These are phyloP conservation scores for Ustilaginoidea virens DNA, from an alignment of 2,329 filamentous ascomycete species.

Conservation along the genomic window DNA sequence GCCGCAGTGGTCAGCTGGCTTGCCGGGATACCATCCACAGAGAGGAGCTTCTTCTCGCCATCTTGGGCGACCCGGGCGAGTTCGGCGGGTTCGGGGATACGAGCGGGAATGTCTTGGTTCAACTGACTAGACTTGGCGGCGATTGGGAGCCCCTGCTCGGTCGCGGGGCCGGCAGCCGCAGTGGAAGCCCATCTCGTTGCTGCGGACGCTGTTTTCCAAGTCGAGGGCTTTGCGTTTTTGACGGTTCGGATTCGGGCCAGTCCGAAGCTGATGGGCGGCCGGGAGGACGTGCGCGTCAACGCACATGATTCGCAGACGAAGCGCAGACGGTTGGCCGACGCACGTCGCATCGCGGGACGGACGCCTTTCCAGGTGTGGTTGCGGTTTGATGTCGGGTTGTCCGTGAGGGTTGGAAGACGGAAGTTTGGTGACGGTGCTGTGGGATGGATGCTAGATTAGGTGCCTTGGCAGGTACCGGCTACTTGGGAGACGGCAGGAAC, in stretches of 20 bases:
- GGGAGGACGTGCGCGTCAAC: constrained; percentile 14
- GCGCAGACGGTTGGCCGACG: constrained; percentile 15
- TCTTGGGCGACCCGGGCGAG: constrained; percentile 26
- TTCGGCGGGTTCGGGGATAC: constrained; percentile 22
- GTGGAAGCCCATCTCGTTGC: constrained; percentile 13
- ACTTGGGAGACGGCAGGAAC: too few species aligned
- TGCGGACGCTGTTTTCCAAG: constrained; percentile 3
- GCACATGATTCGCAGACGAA: constrained; percentile 30
- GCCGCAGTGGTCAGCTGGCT: constrained; percentile 26
- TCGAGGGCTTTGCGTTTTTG: constrained; percentile 3
- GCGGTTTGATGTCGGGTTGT: too few species aligned
- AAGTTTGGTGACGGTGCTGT: too few species aligned
- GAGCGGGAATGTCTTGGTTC: constrained; percentile 3
- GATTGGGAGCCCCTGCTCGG: constrained; percentile 1
- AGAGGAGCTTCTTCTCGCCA: constrained; percentile 26
- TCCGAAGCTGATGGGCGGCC: constrained; percentile 11
- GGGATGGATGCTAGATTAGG: too few species aligned
- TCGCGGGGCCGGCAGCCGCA: constrained; percentile 7
- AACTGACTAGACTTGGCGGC: neutral
- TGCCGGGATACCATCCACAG: constrained; percentile 27
- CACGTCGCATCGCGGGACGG: constrained; percentile 15
- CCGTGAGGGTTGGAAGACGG: too few species aligned
- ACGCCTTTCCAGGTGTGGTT: too few species aligned
- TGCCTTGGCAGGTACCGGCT: too few species aligned
- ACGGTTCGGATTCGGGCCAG: constrained; percentile 8